phyloP scores from a whole-genome alignment of 108 stramenopile species.

The Fistulifera pelliculosa region DNA sequence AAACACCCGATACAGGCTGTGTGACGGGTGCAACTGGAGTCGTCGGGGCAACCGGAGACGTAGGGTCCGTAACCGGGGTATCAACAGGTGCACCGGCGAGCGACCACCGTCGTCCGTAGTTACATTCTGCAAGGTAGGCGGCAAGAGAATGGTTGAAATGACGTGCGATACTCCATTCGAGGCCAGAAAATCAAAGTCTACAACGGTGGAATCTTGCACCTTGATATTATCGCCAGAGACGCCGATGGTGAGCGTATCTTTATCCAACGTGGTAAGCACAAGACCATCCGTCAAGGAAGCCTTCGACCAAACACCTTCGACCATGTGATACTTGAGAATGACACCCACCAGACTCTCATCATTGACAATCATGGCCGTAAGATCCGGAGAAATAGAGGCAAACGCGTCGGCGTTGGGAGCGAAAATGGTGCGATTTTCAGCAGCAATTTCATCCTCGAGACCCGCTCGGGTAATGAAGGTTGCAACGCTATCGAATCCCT shows the following conservation, averaged over 20 bases:
- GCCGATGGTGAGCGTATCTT: not conserved
- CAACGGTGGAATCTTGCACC: not conserved
- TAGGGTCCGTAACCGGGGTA: too few species aligned
- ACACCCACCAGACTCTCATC: not conserved
- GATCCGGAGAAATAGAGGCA: slow-evolving; percentile 6
- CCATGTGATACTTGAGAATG: slow-evolving; percentile 7
- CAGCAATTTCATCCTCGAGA: too few species aligned
- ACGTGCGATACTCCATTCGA: too few species aligned
- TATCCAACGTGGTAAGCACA: slow-evolving; percentile 3
- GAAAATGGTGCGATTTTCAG: not conserved
- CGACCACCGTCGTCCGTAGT: too few species aligned
- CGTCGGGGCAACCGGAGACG: too few species aligned
- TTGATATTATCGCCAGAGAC: slow-evolving; percentile 5
- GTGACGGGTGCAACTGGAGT: too few species aligned
- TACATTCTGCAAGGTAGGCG: too few species aligned
- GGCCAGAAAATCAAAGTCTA: not conserved
- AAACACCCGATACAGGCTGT: too few species aligned
- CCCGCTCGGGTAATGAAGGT: too few species aligned
- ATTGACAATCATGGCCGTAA: slow-evolving; percentile 1
- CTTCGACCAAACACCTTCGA: slow-evolving; percentile 4
- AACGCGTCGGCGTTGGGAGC: slow-evolving; percentile 12
- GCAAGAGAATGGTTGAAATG: too few species aligned
- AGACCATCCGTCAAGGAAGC: slow-evolving; percentile 3
- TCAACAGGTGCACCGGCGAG: too few species aligned
- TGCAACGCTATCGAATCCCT: too few species aligned